These are phyloP conservation scores for Ceratocystis harringtonii DNA, from an alignment of 2,329 filamentous ascomycete species.

Conservation along the genomic window DNA sequence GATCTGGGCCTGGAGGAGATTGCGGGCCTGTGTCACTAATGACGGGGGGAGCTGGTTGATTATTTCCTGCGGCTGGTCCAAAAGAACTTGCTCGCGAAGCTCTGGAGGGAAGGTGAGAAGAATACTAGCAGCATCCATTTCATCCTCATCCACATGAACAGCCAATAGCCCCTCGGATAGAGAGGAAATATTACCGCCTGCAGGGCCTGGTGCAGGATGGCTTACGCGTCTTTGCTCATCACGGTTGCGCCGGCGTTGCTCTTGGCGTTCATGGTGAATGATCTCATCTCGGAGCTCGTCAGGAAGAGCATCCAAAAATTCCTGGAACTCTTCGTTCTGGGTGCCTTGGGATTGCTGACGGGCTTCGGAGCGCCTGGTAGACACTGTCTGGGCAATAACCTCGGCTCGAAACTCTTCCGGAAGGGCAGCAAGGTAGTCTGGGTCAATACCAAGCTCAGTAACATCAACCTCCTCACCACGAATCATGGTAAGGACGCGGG, in stretches of 20 bases:
- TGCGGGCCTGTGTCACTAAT: slow-evolving; percentile 71
- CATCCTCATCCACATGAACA: slow-evolving; percentile 24
- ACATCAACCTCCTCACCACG: slow-evolving; percentile 82
- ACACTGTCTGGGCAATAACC: slow-evolving; percentile 82
- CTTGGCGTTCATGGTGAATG: slow-evolving; percentile 75
- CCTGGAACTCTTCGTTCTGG: slow-evolving; percentile 71
- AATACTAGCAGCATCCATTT: slow-evolving; percentile 90
- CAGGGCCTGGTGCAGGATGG: slow-evolving; percentile 29
- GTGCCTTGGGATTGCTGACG: slow-evolving; percentile 54
- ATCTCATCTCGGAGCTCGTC: slow-evolving; percentile 82
- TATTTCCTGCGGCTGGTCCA: slow-evolving; percentile 82
- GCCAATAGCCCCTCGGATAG: neutral
- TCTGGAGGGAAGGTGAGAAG: slow-evolving; percentile 75
- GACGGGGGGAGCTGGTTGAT: slow-evolving; percentile 72
- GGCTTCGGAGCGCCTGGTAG: slow-evolving; percentile 65
- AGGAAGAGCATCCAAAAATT: slow-evolving; percentile 86
- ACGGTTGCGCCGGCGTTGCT: slow-evolving; percentile 74
- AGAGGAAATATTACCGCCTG: slow-evolving; percentile 1
- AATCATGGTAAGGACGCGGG: slow-evolving; percentile 63
- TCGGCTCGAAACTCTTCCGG: slow-evolving; percentile 93
- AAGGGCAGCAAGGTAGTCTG: slow-evolving; percentile 89
- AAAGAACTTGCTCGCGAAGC: slow-evolving; percentile 70
- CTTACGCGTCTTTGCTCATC: slow-evolving; percentile 61
- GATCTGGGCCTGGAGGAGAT: slow-evolving; percentile 30
- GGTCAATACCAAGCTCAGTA: slow-evolving; percentile 84